Base-by-base conservation (phyloP, 768 basidiomycete genomes). In the Leccinum sublutescens region DNA sequence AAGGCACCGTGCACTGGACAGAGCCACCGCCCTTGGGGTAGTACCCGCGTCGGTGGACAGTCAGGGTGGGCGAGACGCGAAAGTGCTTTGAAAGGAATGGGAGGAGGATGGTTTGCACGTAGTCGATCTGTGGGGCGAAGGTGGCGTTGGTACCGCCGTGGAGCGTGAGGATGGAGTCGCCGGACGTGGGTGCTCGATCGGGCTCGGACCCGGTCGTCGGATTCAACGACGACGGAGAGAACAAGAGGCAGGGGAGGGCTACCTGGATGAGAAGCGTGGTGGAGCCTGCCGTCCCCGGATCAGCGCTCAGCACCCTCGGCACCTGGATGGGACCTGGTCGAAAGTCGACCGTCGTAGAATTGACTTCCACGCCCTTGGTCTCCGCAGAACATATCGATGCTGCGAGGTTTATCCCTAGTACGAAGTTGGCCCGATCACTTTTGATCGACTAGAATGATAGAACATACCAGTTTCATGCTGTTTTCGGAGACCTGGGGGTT, bases 61-160 rank as follows among this genome's bases (percentile, higher is more conserved):
- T 69, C 25, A 91, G 68, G 4, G 72, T 71, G 2, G 80, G 71
- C 8, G 69, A 57, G 45, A 79, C 54, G 17, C 79, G 64, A 68
- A 90, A 85, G 68, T 87, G 85, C 11, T 71, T 75, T 23, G 73
- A 75, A 31, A 90, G 70, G 69, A 92, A 93, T 0, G 89, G 90
- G 6, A 92, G 68, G 66, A 92, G 78, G 52, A 91, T 74, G 61
- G 84, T 75, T 52, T 82, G 77, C 4, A 80, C 81, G 68, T 90
- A 91, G 72, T 92, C 90, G 29, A 90, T 81, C 62, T 91, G 91
- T 0, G 91, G 91, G 5, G 89, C 89, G 47, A 79, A 71, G 3
- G 76, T 72, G 19, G 88, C 88, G 61, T 91, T 91, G 3, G 90
- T 91, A 2, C 89, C 91, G 8, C 91, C 90, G 1, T 76, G 74